phyloP scores from a whole-genome alignment of 306 rosid species.

The Pachyrhizus erosus region DNA sequence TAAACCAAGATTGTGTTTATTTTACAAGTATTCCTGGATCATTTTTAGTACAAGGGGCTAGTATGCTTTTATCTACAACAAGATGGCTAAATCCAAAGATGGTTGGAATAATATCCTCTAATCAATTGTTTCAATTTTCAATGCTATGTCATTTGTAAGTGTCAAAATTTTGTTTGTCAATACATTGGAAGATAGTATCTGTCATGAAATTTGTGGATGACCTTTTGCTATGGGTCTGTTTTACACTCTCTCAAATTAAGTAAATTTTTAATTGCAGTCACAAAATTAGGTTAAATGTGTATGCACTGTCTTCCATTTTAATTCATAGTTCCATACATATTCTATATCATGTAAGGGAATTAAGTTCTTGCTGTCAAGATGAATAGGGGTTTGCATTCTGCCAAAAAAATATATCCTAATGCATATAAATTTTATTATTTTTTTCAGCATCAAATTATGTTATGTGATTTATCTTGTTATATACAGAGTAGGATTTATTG shows the following conservation, averaged over 20 bases:
- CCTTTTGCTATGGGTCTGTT: constrained; percentile 16
- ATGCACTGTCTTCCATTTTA: not conserved
- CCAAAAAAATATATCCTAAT: constrained; percentile 29
- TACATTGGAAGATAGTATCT: not conserved
- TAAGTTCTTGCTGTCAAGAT: constrained; percentile 5
- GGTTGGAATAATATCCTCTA: constrained; percentile 33
- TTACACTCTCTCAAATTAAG: not conserved
- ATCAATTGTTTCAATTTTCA: constrained; percentile 13
- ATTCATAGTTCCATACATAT: not conserved
- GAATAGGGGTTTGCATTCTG: constrained; percentile 23
- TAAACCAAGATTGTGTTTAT: constrained; percentile 21
- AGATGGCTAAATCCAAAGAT: constrained; percentile 16
- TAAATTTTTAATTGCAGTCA: not conserved
- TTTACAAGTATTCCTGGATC: not conserved
- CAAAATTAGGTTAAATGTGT: constrained; percentile 7
- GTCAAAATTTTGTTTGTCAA: constrained; percentile 17
- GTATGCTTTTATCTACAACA: constrained; percentile 13
- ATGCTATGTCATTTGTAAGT: constrained; percentile 1
- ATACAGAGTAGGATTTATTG: not conserved
- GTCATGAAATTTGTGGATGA: constrained; percentile 10
- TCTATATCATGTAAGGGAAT: not conserved
- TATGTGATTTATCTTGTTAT: not conserved
- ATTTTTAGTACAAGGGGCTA: constrained; percentile 7
- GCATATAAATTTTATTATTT: not conserved
- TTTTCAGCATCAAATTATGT: not conserved